Evolutionary conservation across 1,284 basidiomycete species (phyloP).

Genomic region (Peniophora sp.): DNA sequence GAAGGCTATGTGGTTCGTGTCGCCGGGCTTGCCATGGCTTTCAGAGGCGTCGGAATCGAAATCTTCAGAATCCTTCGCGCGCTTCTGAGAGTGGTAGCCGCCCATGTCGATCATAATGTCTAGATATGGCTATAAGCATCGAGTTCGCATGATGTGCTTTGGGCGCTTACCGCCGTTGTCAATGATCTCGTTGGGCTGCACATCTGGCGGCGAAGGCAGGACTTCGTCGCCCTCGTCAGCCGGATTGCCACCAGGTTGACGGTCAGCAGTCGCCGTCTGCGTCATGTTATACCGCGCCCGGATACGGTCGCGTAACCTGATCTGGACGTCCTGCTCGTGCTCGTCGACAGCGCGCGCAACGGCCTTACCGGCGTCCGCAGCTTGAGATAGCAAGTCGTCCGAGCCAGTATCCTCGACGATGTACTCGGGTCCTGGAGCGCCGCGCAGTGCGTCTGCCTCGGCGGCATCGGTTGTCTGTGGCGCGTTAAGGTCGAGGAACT

Average conservation of each 20-base stretch:
- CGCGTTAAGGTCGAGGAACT: slow-evolving; percentile 60
- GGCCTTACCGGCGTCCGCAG: background rate
- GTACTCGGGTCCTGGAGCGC: background rate
- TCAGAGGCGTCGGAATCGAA: background rate
- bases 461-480: slow-evolving; percentile 4
- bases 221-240: slow-evolving; percentile 39
- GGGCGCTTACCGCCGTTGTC: slow-evolving; percentile 48
- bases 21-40: background rate
- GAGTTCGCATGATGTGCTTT: too few relatives aligned
- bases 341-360: slow-evolving; percentile 14
- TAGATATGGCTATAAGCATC: slow-evolving; percentile 16
- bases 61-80: slow-evolving; percentile 20
- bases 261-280: slow-evolving; percentile 4
- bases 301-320: slow-evolving; percentile 14
- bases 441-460: slow-evolving; percentile 1
- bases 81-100: slow-evolving; percentile 49
- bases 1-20: background rate
- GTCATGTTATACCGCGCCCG: slow-evolving; percentile 13
- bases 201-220: slow-evolving; percentile 16
- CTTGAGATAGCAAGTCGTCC: background rate
- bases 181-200: slow-evolving; percentile 55
- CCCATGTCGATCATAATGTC: slow-evolving; percentile 59
- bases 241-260: background rate
- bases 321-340: slow-evolving; percentile 13
- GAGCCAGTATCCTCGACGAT: too few relatives aligned